These are phyloP conservation scores for Fomitopsis pinicola DNA, from an alignment of 1,284 basidiomycete genomes.

Conservation along the genomic window DNA sequence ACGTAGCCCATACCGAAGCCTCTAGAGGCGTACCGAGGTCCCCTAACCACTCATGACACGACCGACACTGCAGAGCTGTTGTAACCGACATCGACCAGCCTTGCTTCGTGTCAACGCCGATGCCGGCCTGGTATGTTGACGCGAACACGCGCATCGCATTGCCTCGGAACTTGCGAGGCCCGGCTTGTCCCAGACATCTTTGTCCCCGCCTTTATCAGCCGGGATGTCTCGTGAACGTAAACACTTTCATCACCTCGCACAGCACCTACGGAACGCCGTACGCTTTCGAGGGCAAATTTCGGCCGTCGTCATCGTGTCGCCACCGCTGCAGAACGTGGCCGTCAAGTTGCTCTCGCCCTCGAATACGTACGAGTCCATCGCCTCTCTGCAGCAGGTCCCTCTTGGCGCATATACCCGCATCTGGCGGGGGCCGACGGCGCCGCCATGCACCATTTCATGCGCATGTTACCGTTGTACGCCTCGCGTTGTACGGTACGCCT, in stretches of 20 bases:
- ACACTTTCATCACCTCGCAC: constrained; percentile 20
- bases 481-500: background rate
- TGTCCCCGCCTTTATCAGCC: too few species aligned
- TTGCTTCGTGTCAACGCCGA: constrained; percentile 52
- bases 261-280: constrained; percentile 33
- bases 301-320: constrained; percentile 3
- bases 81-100: constrained; percentile 46
- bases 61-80: constrained; percentile 46
- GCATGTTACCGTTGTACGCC: background rate
- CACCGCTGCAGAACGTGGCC: constrained; percentile 23
- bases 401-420: background rate
- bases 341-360: constrained; percentile 13
- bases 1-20: constrained; percentile 21
- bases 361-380: constrained; percentile 6
- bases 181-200: too few species aligned
- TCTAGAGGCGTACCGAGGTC: constrained; percentile 17
- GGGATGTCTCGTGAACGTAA: too few species aligned
- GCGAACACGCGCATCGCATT: constrained; percentile 57
- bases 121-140: constrained; percentile 46
- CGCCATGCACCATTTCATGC: background rate
- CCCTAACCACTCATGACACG: constrained; percentile 30
- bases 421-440: background rate
- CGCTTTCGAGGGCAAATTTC: constrained; percentile 15
- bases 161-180: background rate
- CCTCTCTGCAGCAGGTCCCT: background rate